Evolutionary conservation across 768 basidiomycete genomes (phyloP), one percentile per base, ranked within the genome.

Genomic region (Suillus sp.): DNA sequence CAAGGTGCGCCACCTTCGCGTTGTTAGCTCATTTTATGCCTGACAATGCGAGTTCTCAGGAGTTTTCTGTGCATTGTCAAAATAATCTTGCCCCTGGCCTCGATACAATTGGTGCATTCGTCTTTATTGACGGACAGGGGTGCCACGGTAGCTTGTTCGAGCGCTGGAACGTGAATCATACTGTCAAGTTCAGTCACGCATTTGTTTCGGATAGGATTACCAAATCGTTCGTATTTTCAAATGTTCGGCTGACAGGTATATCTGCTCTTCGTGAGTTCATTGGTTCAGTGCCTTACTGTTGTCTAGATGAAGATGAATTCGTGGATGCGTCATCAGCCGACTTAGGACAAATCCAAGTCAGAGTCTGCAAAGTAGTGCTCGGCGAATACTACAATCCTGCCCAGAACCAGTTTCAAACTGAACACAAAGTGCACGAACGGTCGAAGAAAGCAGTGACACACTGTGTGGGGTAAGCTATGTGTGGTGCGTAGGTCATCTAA

Each of bases 361-460:
- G 20, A 20, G 25, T 57, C 27, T 25, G 55, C 35, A 56, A 18
- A 38, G 9, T 56, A 38, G 2, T 1, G 16, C 22, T 56, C 25
- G 16, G 35, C 9, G 35, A 42, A 3, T n/a, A 13, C 34, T 53
- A 6, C 27, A 20, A 42, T 30, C 25, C 25, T 18, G 18, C 56
- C 5, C 25, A 57, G 25, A 20, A 27, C 6, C 25, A 38, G 4
- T 9, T 57, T 40, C 38, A 57, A 40, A 57, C 56, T 13, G 56
- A 69, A 54, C 53, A 57, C 56, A 76, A 71, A 43, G 54, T 75
- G 10, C 74, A 75, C 42, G 75, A 75, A 27, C 72, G 72, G 32
- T 65, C 70, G 32, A 75, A 75, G 65, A 75, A 75, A 63, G 74
- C 70, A 18, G 62, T 77, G 11, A 66, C 72, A 1, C 72, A 75